These are phyloP conservation scores for Mucor ambiguus DNA, from an alignment of 371 early-diverging fungal species.

Conservation along the genomic window DNA sequence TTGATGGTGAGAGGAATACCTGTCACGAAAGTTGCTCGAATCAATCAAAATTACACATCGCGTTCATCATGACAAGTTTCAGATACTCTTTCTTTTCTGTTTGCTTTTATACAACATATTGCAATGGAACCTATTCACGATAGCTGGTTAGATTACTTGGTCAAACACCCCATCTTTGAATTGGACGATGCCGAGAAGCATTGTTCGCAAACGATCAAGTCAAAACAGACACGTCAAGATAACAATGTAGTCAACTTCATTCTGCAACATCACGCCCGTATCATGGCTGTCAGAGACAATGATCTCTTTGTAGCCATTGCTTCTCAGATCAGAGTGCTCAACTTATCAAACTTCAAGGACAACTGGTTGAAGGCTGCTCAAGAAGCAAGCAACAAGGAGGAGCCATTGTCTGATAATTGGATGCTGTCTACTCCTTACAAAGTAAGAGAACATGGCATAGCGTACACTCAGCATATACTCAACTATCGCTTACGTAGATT, in stretches of 20 bases:
- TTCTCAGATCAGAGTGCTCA: conserved; percentile 36
- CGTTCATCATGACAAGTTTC: not conserved
- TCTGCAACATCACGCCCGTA: conserved; percentile 30
- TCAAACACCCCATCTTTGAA: conserved; percentile 28
- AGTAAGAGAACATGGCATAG: conserved; percentile 21
- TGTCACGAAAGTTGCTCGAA: not conserved
- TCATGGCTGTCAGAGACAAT: conserved; percentile 38
- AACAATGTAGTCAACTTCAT: conserved; percentile 2
- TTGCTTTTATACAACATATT: not conserved
- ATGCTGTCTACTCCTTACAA: conserved; percentile 41
- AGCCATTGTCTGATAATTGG: conserved; percentile 21
- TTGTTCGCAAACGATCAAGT: not conserved
- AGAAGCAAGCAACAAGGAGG: conserved; percentile 12
- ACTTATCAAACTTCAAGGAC: conserved; percentile 41
- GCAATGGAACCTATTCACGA: conserved; percentile 7
- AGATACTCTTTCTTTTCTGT: not conserved
- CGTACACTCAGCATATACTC: not conserved
- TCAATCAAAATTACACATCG: conserved; percentile 6
- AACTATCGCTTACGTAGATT: conserved; percentile 27
- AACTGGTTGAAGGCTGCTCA: conserved; percentile 36
- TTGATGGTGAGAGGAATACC: conserved; percentile 4
- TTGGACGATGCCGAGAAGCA: conserved; percentile 12
- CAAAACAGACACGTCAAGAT: conserved; percentile 14
- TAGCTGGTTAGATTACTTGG: conserved; percentile 26
- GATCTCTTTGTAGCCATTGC: conserved; percentile 47